A percentile compares a stretch with the other conserved stretches of the same genome.
These are phyloP conservation scores for Calonectria multiphialidica DNA, from an alignment of 2,329 filamentous ascomycete genomes.

Conservation along the genomic window DNA sequence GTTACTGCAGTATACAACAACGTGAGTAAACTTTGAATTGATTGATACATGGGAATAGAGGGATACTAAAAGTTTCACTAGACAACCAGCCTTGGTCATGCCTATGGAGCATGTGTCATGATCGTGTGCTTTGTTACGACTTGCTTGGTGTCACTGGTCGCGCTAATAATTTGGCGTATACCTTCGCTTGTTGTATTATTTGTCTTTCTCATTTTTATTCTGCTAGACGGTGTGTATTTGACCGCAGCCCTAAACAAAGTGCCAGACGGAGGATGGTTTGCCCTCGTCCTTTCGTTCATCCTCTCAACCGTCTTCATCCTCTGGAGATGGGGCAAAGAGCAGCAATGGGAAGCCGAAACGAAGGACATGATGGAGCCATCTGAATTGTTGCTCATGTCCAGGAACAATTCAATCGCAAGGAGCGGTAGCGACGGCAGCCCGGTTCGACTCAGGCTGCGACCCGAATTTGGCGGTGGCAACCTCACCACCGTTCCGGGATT, in stretches of 20 bases:
- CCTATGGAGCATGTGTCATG: slow-evolving; percentile 85
- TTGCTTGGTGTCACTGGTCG: slow-evolving; percentile 78
- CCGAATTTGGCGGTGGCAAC: slow-evolving; percentile 56
- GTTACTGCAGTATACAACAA: slow-evolving; percentile 82
- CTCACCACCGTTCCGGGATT: slow-evolving; percentile 66
- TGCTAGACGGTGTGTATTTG: slow-evolving; percentile 77
- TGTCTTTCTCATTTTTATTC: slow-evolving; percentile 73
- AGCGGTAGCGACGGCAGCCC: slow-evolving; percentile 32
- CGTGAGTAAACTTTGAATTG: slow-evolving; percentile 49
- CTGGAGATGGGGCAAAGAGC: slow-evolving; percentile 84
- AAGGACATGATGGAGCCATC: slow-evolving; percentile 67
- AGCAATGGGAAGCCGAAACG: slow-evolving; percentile 79
- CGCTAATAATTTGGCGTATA: slow-evolving; percentile 79
- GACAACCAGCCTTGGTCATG: slow-evolving; percentile 78
- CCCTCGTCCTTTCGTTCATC: slow-evolving; percentile 72
- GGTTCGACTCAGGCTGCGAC: slow-evolving; percentile 44
- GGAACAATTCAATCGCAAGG: slow-evolving; percentile 39
- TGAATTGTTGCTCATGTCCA: slow-evolving; percentile 48
- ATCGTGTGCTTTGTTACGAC: slow-evolving; percentile 85
- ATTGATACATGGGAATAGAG: neutral
- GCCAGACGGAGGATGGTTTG: slow-evolving; percentile 84
- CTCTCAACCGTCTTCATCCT: slow-evolving; percentile 76
- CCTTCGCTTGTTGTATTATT: slow-evolving; percentile 70
- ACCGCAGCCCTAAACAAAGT: slow-evolving; percentile 79
- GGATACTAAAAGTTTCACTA: slow-evolving; percentile 40